These are phyloP conservation scores for Aristolochia fimbriata DNA, from an alignment of 164 flowering plant genomes.

Conservation along the genomic window DNA sequence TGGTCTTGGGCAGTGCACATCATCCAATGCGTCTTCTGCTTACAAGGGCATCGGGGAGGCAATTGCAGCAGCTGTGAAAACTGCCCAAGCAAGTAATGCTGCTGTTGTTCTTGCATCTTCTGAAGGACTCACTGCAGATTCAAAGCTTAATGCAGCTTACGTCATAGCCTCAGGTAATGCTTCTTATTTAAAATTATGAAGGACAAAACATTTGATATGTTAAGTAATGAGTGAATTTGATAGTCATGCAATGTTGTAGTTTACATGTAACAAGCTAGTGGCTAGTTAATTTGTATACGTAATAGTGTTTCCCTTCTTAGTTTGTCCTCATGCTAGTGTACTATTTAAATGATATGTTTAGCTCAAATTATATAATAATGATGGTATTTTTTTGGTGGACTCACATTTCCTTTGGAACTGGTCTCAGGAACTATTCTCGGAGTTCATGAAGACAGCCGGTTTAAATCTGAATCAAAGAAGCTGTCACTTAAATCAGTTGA, in stretches of 20 bases:
- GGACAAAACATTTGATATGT: no score
- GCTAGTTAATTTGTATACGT: no score
- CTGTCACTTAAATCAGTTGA: constrained; percentile 60
- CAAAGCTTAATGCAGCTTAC: constrained; percentile 49
- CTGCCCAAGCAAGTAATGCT: constrained; percentile 63
- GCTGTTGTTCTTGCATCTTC: constrained; percentile 73
- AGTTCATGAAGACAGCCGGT: constrained; percentile 68
- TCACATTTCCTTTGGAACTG: no score
- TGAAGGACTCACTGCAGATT: constrained; percentile 46
- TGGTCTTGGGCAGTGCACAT: constrained; percentile 54
- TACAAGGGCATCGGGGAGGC: constrained; percentile 56
- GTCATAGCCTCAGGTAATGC: constrained; percentile 72
- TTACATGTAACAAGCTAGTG: no score
- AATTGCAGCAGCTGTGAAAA: constrained; percentile 66
- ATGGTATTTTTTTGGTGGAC: no score
- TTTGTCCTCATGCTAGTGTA: no score
- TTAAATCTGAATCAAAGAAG: constrained; percentile 75
- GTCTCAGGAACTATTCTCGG: constrained; percentile 68
- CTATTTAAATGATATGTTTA: no score
- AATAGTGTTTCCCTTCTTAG: no score
- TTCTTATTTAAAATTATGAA: background rate
- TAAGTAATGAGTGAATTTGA: no score
- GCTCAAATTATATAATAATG: no score
- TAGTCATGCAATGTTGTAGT: no score
- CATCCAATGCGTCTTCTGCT: constrained; percentile 20